Evolutionary conservation across 1,139 yeast genomes (phyloP).

Genomic region (Kazachstania sp.): DNA sequence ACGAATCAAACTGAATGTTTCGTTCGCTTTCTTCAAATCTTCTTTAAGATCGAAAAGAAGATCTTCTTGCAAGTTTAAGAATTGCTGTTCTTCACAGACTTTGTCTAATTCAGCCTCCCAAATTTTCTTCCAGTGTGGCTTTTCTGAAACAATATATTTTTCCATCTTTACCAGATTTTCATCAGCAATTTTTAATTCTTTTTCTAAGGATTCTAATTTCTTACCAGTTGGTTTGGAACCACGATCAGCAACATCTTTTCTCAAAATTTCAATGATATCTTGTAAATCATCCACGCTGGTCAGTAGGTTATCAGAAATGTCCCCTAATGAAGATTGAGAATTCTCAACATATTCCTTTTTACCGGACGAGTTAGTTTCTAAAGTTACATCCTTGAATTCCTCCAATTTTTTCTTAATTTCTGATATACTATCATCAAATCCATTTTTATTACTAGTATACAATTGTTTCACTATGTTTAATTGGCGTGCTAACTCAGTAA

Average conservation of each 20-base stretch:
- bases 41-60: slow-evolving; percentile 70
- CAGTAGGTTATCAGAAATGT: slow-evolving; percentile 64
- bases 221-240: slow-evolving; percentile 77
- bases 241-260: slow-evolving; percentile 87
- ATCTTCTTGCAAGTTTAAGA: slow-evolving; percentile 82
- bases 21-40: slow-evolving; percentile 70
- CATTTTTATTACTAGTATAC: slow-evolving; percentile 40
- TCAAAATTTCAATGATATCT: slow-evolving; percentile 79
- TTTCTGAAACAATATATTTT: slow-evolving; percentile 58
- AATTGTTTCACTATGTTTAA: slow-evolving; percentile 57
- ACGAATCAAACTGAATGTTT: slow-evolving; percentile 72
- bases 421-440: slow-evolving; percentile 38
- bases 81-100: slow-evolving; percentile 90
- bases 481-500: slow-evolving; percentile 43
- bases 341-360: slow-evolving; percentile 67
- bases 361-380: slow-evolving; percentile 31
- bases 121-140: slow-evolving; percentile 78
- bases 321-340: slow-evolving; percentile 65
- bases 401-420: slow-evolving; percentile 42
- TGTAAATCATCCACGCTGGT: slow-evolving; percentile 86
- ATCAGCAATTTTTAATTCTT: slow-evolving; percentile 57
- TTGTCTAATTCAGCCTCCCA: slow-evolving; percentile 91
- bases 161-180: slow-evolving; percentile 45
- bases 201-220: slow-evolving; percentile 57
- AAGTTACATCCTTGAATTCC: slow-evolving; percentile 36